Base-by-base conservation (phyloP, 2,329 filamentous ascomycete genomes). In the Alternaria hordeiaustralica region DNA sequence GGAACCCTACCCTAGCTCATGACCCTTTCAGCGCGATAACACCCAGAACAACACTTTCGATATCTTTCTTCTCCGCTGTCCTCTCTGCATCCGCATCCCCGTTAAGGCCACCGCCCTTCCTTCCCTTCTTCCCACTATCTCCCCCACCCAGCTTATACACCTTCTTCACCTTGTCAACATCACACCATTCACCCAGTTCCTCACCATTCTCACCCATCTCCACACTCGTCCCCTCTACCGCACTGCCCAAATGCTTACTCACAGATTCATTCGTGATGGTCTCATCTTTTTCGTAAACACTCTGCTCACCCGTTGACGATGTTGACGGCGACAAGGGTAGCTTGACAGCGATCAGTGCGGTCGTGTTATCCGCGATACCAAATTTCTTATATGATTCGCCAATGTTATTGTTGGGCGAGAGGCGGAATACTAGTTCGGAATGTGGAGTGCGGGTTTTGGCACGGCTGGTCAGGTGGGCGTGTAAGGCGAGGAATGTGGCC, bases 381-480 rank as follows among this genome's bases (percentile, higher is more conserved):
- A 96, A 97, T 58, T 91, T 90, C 30, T 93, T 90, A 81, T 98
- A 98, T 0, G 94, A 90, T 71, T 97, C 94, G 55, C 93, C 88
- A 75, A 99, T 98, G 79, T 97, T 97, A 78, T 93, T 95, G 66
- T 92, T 94, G 0, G 92, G 87, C 63, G 90, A 94, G 47, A 97
- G 83, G 4, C 89, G 89, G 70, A 91, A 91, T 28, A 97, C 93
- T 60, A 93, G 91, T 80, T 97, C 94, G 0, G 92, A 94, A 79
- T 97, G 94, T 5, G 97, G 88, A 71, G 97, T 97, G 47, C 90
- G 89, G 6, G 92, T 96, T 78, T 90, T 92, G 21, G 65, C 51
- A 23, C 87, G 84, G 6, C 83, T 83, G 66, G 87, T 87, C 4
- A 88, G 76, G 63, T 88, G 85, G 69, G 89, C 86, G 63, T 89